Conservation (phyloP, 2,329 filamentous ascomycete genomes). For the Botrytis tulipae region DNA sequence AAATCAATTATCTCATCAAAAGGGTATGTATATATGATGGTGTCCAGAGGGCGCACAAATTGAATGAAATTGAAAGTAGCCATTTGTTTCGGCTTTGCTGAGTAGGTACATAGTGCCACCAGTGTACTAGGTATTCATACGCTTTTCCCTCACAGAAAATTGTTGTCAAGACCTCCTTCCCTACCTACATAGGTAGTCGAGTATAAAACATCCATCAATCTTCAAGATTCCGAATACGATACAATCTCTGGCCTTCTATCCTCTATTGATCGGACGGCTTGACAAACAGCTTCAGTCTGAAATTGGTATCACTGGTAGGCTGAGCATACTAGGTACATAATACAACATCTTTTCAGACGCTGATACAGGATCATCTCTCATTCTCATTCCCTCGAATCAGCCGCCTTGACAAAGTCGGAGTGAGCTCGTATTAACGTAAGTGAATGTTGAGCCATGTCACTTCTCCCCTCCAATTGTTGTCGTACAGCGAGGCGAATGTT, state of each 20-base stretch:
- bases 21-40: not conserved
- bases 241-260: not conserved
- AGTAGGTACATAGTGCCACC: not conserved
- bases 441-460: not conserved
- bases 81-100: not conserved
- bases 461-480: not conserved
- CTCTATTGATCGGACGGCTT: not conserved
- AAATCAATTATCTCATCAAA: not conserved
- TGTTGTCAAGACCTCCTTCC: not conserved
- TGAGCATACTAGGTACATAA: constrained; percentile 1
- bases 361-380: not conserved
- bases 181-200: not conserved
- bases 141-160: not conserved
- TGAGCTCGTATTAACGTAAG: constrained; percentile 1
- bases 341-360: not conserved
- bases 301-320: not conserved
- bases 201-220: not conserved
- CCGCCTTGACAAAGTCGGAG: not conserved
- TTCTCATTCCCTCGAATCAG: not conserved
- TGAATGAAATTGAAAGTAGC: not conserved
- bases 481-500: not conserved
- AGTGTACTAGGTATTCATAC: not conserved
- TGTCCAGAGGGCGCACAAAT: not conserved
- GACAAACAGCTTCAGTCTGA: not conserved
- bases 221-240: not conserved